A percentile compares a stretch with the other conserved stretches of the same genome.
Evolutionary conservation across 208 protist genomes (phyloP).

Genomic region (Vickermania spadyakhi): DNA sequence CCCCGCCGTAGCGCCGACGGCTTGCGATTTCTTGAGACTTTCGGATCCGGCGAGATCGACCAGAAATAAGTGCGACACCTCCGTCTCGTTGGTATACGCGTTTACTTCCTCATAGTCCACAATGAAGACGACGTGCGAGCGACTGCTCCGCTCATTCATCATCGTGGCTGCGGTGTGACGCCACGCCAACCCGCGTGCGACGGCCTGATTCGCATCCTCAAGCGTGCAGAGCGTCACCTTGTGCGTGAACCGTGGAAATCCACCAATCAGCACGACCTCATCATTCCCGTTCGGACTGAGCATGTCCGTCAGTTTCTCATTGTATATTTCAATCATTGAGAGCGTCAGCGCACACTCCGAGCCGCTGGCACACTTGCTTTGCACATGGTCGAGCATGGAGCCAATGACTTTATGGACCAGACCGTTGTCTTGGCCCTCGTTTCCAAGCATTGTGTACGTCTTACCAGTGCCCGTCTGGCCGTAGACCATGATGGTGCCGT

Average conservation of each 20-base stretch:
- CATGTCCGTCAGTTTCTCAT: slow-evolving; percentile 88
- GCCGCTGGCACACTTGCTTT: slow-evolving; percentile 72
- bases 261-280: slow-evolving; percentile 75
- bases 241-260: slow-evolving; percentile 64
- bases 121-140: slow-evolving; percentile 96
- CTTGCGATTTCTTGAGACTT: slow-evolving; percentile 89
- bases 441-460: slow-evolving; percentile 94
- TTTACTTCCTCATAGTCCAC: slow-evolving; percentile 85
- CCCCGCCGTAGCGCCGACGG: slow-evolving; percentile 64
- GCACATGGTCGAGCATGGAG: slow-evolving; percentile 86
- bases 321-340: slow-evolving; percentile 92
- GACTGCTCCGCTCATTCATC: slow-evolving; percentile 95
- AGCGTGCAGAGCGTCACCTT: slow-evolving; percentile 63
- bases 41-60: slow-evolving; percentile 95
- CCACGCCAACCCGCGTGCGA: slow-evolving; percentile 53
- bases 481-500: slow-evolving; percentile 92
- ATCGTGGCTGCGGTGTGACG: slow-evolving; percentile 88
- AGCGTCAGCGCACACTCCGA: slow-evolving; percentile 81
- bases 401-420: slow-evolving; percentile 89
- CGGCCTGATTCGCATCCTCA: slow-evolving; percentile 63
- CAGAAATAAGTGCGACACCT: slow-evolving; percentile 92
- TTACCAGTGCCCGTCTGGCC: slow-evolving; percentile 94
- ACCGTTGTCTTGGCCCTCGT: slow-evolving; percentile 32
- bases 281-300: slow-evolving; percentile 66
- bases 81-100: slow-evolving; percentile 76